Conservation (phyloP, 352 stramenopile genomes). For the Phytopythium montanum region DNA sequence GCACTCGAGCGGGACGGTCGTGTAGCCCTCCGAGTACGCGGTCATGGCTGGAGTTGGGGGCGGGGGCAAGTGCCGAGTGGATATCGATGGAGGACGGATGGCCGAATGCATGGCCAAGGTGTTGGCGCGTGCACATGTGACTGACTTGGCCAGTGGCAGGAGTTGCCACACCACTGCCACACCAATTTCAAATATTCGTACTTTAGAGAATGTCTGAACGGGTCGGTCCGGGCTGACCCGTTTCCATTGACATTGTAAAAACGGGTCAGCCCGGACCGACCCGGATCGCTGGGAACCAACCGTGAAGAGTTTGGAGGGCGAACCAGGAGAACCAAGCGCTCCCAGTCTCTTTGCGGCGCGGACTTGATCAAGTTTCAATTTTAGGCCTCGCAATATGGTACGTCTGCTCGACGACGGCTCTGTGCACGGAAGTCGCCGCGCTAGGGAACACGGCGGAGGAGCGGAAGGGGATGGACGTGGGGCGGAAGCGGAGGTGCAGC, state of each 20-base stretch:
- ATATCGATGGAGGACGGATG: too few species aligned
- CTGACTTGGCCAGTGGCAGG: too few species aligned
- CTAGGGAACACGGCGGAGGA: neutral
- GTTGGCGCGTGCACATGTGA: too few species aligned
- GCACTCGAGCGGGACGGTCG: constrained; percentile 34
- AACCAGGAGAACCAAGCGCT: constrained; percentile 9
- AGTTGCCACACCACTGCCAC: too few species aligned
- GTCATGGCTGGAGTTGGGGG: constrained; percentile 18
- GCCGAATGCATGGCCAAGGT: too few species aligned
- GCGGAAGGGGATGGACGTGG: neutral
- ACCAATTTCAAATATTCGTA: too few species aligned
- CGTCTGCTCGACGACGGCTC: constrained; percentile 19
- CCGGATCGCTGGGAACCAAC: constrained; percentile 54
- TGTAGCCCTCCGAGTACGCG: constrained; percentile 15
- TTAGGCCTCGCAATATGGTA: constrained; percentile 87
- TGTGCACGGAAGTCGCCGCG: neutral
- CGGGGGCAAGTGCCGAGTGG: too few species aligned
- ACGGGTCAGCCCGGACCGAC: too few species aligned
- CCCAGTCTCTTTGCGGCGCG: constrained; percentile 73
- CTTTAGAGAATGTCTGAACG: too few species aligned
- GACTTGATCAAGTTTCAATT: constrained; percentile 86
- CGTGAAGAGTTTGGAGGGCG: constrained; percentile 28
- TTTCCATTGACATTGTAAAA: too few species aligned
- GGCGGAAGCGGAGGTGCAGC: neutral
- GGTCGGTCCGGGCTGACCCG: too few species aligned